Evolutionary conservation across 306 rosid genomes (phyloP), one percentile per base, ranked within the genome.

Genomic region (Glycine latifolia): DNA sequence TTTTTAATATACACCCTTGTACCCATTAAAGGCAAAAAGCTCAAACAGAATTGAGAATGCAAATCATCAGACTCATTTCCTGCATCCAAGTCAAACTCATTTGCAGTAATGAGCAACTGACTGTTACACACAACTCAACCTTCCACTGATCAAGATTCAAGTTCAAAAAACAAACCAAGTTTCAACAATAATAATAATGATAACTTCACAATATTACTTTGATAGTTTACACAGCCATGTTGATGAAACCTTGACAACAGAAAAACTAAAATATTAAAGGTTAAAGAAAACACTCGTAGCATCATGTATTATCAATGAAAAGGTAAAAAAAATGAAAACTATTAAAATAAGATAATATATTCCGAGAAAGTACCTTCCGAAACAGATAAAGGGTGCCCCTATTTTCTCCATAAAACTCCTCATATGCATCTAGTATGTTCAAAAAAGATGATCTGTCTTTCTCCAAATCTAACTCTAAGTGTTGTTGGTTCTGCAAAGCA

Each of bases 361-460:
- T 15, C 3, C 17, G 17, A 4, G 14, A 68, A 48, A 20, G 70
- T 82, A 95, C 99, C 99, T 95, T 95, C 78, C 99, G 98, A 83
- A 95, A 95, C 66, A 95, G 89, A 89, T 91, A 95, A 63, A 95
- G 71, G 47, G 77, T 91, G 37, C 98, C 99, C 89, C 14, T 79
- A 50, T 90, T 95, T 76, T 85, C 84, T 54, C 99, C 97, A 68
- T 89, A 86, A 68, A 79, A 92, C 89, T 95, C 99, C 78, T 95
- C 98, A 1, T 91, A 83, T 49, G 98, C 96, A 85, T 95, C 99
- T 16, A 95, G 68, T 15, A 93, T 66, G 79, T 91, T 93, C 82
- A 93, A 91, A 61, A 92, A 96, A 67, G 93, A 77, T 7, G 92
- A 89, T 5, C 94, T 93, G 59, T 93, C 93, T 10, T 86, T 79